Base-by-base conservation (phyloP, 306 rosid genomes). In the Vachellia collinsii region DNA sequence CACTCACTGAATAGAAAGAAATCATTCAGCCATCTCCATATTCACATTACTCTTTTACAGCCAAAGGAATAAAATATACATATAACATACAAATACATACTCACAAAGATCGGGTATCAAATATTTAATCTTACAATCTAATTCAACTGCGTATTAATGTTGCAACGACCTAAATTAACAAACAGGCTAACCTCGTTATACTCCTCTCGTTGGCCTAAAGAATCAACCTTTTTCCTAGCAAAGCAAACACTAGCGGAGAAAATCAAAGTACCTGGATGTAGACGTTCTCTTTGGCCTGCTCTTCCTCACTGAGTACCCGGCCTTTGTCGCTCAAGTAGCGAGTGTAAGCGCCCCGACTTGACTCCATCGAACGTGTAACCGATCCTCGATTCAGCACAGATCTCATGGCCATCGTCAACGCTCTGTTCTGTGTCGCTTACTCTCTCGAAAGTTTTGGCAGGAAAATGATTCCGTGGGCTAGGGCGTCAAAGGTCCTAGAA, bases 261-360 rank as follows among this genome's bases (percentile, higher is more conserved):
- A 72, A n/a, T 37, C 22, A n/a, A 11, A 46, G 17, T 77, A 93
- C 98, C 98, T 92, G 84, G 72, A 94, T 91, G 88, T 92, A 94
- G 83, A 94, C 87, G 84, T 83, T 94, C 85, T 94, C 98, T 10
- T 87, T 88, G 80, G 98, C 98, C 20, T 86, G 92, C 71, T 94
- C 98, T 74, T 94, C 98, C 76, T 94, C 98, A 70, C 94, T 82
- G 0, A 94, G 89, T 78, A 94, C 2, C 50, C 79, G 83, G 51
- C 98, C 98, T 76, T 82, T 92, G 72, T 88, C 94, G 81, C 90
- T 85, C 82, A 77, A 85, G 85, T 80, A 89, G 50, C 97, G 97
- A 78, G 83, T 46, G 3, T 72, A 36, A 47, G 90, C 85, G n/a
- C 91, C 89, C 3, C 95, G 86, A 76, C 76, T 67, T 51, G 91